Conservation (phyloP, 768 basidiomycete genomes). For the Polyporus arcularius region DNA sequence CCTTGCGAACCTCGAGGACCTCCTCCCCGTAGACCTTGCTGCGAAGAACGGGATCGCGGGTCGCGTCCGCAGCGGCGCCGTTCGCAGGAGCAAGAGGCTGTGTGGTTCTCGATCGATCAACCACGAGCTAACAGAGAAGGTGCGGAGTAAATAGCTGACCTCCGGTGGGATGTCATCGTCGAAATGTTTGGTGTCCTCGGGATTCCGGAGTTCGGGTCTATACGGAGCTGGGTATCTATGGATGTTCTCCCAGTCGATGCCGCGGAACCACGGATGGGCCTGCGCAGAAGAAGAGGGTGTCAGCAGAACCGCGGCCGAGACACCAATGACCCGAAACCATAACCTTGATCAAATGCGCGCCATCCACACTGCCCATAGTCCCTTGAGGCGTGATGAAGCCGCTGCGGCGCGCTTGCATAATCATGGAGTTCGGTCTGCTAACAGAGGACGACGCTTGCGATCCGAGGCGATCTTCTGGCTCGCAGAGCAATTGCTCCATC, state of each 20-base stretch:
- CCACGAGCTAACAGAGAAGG: not conserved
- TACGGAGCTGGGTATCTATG: constrained; percentile 86
- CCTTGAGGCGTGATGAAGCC: constrained; percentile 59
- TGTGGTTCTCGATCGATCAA: not conserved
- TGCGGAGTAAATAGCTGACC: constrained; percentile 42
- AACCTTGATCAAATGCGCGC: constrained; percentile 91
- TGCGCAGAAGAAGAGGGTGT: constrained; percentile 29
- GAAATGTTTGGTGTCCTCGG: constrained; percentile 93
- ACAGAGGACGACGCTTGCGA: constrained; percentile 69
- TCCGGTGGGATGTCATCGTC: constrained; percentile 92
- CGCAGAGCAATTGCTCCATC: constrained; percentile 89
- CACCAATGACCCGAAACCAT: constrained; percentile 3
- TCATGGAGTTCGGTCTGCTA: constrained; percentile 75
- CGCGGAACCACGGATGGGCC: constrained; percentile 89
- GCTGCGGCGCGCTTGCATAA: constrained; percentile 73
- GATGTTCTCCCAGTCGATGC: constrained; percentile 88
- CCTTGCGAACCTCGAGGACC: constrained; percentile 89
- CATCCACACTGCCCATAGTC: constrained; percentile 62
- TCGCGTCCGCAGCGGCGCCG: constrained; percentile 80
- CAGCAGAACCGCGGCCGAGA: constrained; percentile 4
- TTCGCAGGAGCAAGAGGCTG: constrained; percentile 89
- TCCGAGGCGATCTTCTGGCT: constrained; percentile 92
- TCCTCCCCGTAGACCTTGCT: constrained; percentile 84
- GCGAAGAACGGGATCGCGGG: constrained; percentile 85
- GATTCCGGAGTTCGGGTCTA: constrained; percentile 76